Base-by-base conservation (phyloP, 2,329 filamentous ascomycete species). In the Arthrobotrys sphaeroides region DNA sequence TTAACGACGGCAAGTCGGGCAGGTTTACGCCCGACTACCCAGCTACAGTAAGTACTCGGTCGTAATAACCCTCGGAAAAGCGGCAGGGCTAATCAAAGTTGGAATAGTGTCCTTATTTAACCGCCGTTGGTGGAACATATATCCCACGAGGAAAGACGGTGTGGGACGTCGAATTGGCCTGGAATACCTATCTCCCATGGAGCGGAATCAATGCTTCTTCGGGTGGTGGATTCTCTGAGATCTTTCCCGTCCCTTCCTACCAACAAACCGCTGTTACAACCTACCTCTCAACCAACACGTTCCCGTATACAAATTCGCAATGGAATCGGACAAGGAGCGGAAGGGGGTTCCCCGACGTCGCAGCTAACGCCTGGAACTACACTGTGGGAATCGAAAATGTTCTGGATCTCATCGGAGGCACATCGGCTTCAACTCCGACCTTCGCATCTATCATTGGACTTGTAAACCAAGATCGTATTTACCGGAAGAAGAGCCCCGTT, bases 31-130 rank as follows among this genome's bases (percentile, higher is more conserved):
- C 72, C 7, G 72, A 75, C 38, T 75, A 68, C 18, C 72, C 73
- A 88, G 89, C 80, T 87, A 90, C 72, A 88, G 88, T 28, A 84
- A 82, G 47, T 59, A 22, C 6, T n/a, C 85, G 85, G 7, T 83
- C 85, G n/a, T n/a, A n/a, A n/a, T n/a, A n/a, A n/a, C n/a, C n/a
- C n/a, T n/a, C n/a, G n/a, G n/a, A n/a, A 18, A 88, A 89, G 79
- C 83, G 88, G 28, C 85, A 88, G 3, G 22, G 10, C 62, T 73
- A 49, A 66, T 28, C 4, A n/a, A 2, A n/a, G 13, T 3, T 22
- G 22, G n/a, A 40, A 20, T 55, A 75, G 72, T 92, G 90, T 78
- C 90, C 90, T 0, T 92, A 87, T 80, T 86, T 92, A 3, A 92
- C 90, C 0, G 83, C 86, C 1, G 87, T 92, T 0, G 90, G 90